Base-by-base conservation (phyloP, 257 asterid species). In the Verbena officinalis region DNA sequence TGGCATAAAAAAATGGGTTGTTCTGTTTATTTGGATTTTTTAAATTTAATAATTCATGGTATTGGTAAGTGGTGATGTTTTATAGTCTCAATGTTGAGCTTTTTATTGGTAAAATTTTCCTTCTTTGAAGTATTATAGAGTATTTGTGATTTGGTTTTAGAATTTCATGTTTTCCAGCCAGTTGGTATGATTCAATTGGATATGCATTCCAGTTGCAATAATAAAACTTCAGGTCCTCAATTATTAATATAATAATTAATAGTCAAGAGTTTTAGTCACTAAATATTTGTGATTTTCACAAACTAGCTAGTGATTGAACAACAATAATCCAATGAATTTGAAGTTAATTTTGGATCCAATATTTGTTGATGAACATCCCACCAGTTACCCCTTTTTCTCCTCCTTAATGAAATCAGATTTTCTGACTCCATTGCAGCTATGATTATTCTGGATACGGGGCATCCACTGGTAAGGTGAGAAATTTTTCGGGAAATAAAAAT, bases 381-480 rank as follows among this genome's bases (percentile, higher is more conserved):
- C 30, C 55, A 50, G 30, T 21, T 34, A 8, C 17, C 9, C 40
- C 19, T 1, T 48, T 38, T 19, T n/a, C 33, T 17, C 31, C 8
- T 7, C 48, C 49, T 55, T 48, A 62, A 21, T 50, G 38, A 46
- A 40, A 22, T 43, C 40, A 21, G 55, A 12, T 64, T 55, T 67
- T 67, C 66, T 64, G 23, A 62, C 69, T 31, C 20, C 23, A 21
- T 84, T 74, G 88, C 98, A 90, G 99, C 87, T 94, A 94, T 57
- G 99, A 94, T 77, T 94, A 94, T 75, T 85, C 96, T 13, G 99
- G 99, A 67, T 90, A 94, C 52, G 99, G 99, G 67, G 95, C 89
- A 77, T 94, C 99, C 15, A 67, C 95, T 4, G 97, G 99, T 75
- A 94, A 94, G 97, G 99, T 94, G 78, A 82, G 95, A 67, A 46